A percentile compares a stretch with the other conserved stretches of the same genome.
These are phyloP conservation scores for Colletotrichum siamense DNA, from an alignment of 2,329 filamentous ascomycete species.

Conservation along the genomic window DNA sequence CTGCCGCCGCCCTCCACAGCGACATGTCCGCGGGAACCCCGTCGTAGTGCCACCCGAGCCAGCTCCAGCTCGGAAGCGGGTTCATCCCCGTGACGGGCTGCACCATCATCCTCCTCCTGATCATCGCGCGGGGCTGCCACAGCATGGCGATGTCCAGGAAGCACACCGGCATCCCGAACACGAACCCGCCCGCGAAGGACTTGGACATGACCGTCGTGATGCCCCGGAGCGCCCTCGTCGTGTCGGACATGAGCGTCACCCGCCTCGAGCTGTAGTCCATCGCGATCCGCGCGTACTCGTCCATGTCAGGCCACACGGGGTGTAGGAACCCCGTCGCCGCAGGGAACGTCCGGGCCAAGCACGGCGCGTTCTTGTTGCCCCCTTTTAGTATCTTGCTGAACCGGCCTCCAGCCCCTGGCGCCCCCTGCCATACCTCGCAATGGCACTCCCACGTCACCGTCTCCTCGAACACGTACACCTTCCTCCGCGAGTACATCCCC, in stretches of 20 bases:
- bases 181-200: slow-evolving; percentile 46
- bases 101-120: slow-evolving; percentile 41
- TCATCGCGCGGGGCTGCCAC: slow-evolving; percentile 49
- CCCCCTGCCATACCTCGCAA: slow-evolving; percentile 45
- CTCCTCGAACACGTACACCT: slow-evolving; percentile 49
- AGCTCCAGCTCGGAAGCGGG: slow-evolving; percentile 48
- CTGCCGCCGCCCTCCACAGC: slow-evolving; percentile 47
- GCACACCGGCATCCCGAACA: slow-evolving; percentile 52
- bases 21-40: slow-evolving; percentile 45
- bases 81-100: slow-evolving; percentile 30
- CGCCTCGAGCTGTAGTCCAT: slow-evolving; percentile 48
- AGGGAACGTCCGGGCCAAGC: slow-evolving; percentile 33
- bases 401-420: background rate
- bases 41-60: slow-evolving; percentile 55
- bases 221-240: slow-evolving; percentile 46
- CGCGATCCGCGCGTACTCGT: slow-evolving; percentile 49
- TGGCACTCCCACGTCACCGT: slow-evolving; percentile 51
- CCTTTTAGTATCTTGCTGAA: slow-evolving; percentile 29
- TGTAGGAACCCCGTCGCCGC: slow-evolving; percentile 44
- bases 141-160: slow-evolving; percentile 50
- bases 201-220: slow-evolving; percentile 47
- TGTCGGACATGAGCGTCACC: slow-evolving; percentile 46
- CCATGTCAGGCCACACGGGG: slow-evolving; percentile 49
- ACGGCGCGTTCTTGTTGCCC: slow-evolving; percentile 23
- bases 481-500: slow-evolving; percentile 45